Evolutionary conservation across 2,329 filamentous ascomycete genomes (phyloP).

Genomic region (Leptographium flavum): DNA sequence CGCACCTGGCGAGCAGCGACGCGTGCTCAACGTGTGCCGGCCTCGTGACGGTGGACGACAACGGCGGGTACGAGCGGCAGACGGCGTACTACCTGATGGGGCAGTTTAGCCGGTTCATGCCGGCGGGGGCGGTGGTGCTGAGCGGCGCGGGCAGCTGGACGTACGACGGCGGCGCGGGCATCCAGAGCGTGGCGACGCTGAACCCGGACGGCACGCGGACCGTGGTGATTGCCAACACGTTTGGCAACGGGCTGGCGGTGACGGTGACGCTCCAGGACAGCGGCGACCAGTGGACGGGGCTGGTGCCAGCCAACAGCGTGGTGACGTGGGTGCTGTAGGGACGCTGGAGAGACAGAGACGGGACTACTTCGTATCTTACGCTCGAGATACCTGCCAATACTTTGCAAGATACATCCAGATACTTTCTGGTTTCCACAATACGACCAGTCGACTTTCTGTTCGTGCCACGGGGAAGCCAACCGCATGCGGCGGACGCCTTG

Average conservation of each 20-base stretch:
- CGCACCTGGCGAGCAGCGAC: conserved; percentile 24
- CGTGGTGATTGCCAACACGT: conserved; percentile 32
- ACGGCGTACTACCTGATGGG: conserved; percentile 40
- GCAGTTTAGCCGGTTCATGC: conserved; percentile 30
- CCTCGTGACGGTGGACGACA: conserved; percentile 38
- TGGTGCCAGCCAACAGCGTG: conserved; percentile 19
- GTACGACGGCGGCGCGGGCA: conserved; percentile 22
- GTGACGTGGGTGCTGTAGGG: conserved; percentile 25
- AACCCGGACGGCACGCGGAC: conserved; percentile 31
- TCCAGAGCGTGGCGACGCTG: conserved; percentile 30
- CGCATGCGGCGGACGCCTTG: not conserved
- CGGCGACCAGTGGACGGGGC: conserved; percentile 25
- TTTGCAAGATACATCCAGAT: too few relatives aligned
- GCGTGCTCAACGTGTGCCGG: conserved; percentile 30
- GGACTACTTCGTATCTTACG: too few relatives aligned
- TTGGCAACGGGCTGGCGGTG: conserved; percentile 28
- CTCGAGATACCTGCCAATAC: too few relatives aligned
- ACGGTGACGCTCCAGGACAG: conserved; percentile 17
- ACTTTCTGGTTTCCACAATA: too few relatives aligned
- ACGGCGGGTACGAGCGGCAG: conserved; percentile 25
- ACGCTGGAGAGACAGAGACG: too few relatives aligned
- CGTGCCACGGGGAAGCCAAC: not conserved
- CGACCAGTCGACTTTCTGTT: not conserved
- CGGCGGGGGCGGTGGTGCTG: conserved; percentile 42
- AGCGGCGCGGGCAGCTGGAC: conserved; percentile 27